These are phyloP conservation scores for Coccinonectria pachysandricola DNA, from an alignment of 2,329 filamentous ascomycete genomes.

Conservation along the genomic window DNA sequence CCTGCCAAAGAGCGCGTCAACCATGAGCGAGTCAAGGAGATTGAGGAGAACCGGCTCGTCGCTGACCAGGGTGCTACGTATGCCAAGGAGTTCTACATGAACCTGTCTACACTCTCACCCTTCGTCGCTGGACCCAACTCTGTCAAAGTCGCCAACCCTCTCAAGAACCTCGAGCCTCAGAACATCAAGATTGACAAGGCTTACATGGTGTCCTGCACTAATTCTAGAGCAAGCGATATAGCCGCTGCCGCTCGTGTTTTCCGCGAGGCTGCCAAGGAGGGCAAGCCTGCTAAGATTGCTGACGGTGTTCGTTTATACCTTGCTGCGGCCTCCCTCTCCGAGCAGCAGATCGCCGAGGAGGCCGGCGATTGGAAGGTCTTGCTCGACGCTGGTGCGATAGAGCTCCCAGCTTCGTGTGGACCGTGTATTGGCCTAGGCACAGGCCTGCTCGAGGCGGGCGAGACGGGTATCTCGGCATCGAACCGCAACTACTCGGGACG, in stretches of 20 bases:
- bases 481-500: conserved; percentile 90
- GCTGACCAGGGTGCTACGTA: conserved; percentile 74
- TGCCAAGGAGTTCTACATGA: conserved; percentile 71
- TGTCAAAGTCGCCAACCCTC: conserved; percentile 74
- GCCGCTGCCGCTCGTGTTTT: conserved; percentile 72
- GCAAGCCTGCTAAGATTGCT: conserved; percentile 58
- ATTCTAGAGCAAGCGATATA: conserved; percentile 71
- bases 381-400: conserved; percentile 65
- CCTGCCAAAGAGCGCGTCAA: conserved; percentile 51
- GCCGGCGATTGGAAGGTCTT: conserved; percentile 78
- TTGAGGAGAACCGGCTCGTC: conserved; percentile 53
- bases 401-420: conserved; percentile 64
- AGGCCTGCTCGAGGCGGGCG: conserved; percentile 72
- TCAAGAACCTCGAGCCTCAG: conserved; percentile 61
- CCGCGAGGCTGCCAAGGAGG: conserved; percentile 59
- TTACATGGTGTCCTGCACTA: conserved; percentile 86
- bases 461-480: conserved; percentile 72
- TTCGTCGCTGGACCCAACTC: conserved; percentile 84
- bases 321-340: conserved; percentile 68
- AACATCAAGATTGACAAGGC: conserved; percentile 73
- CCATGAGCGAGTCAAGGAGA: conserved; percentile 61
- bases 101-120: conserved; percentile 74
- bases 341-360: conserved; percentile 69
- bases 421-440: conserved; percentile 79
- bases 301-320: conserved; percentile 78